Evolutionary conservation across 2,329 filamentous ascomycete species (phyloP).

Genomic region (Clathrospora elynae): DNA sequence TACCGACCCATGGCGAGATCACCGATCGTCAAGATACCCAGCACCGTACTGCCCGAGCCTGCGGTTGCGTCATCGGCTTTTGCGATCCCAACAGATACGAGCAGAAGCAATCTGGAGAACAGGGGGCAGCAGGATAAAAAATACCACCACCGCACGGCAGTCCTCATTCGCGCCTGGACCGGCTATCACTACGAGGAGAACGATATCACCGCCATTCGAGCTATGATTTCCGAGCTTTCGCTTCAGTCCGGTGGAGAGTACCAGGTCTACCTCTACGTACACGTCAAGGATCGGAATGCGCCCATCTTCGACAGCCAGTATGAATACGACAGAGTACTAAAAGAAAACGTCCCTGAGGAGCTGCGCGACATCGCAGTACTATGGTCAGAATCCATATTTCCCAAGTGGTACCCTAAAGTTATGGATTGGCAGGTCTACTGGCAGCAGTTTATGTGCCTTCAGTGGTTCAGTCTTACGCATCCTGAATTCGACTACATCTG

Average conservation of each 20-base stretch:
- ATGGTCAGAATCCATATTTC: constrained; percentile 67
- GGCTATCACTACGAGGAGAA: constrained; percentile 55
- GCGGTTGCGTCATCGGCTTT: constrained; percentile 38
- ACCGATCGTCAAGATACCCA: constrained; percentile 35
- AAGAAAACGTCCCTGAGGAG: constrained; percentile 69
- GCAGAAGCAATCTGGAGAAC: constrained; percentile 36
- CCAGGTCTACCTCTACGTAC: constrained; percentile 55
- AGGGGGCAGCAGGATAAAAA: constrained; percentile 29
- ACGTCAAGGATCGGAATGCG: constrained; percentile 59
- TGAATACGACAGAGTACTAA: constrained; percentile 65
- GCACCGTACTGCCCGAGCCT: constrained; percentile 33
- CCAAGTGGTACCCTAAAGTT: constrained; percentile 57
- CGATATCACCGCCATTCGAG: constrained; percentile 53
- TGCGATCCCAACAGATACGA: constrained; percentile 35
- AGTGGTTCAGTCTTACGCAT: constrained; percentile 75
- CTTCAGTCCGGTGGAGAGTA: constrained; percentile 56
- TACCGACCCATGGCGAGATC: constrained; percentile 55
- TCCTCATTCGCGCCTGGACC: constrained; percentile 55
- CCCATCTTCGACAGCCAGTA: constrained; percentile 65
- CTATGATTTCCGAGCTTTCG: constrained; percentile 54
- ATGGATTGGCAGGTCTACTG: constrained; percentile 57
- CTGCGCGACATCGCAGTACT: constrained; percentile 73
- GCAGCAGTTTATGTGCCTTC: constrained; percentile 72
- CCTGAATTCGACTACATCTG: constrained; percentile 79
- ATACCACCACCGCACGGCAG: constrained; percentile 52